Evolutionary conservation across 23 red algal species (phyloP), one percentile per base, ranked within the genome.

Genomic region (Cyanidiococcus yangmingshanensis): DNA sequence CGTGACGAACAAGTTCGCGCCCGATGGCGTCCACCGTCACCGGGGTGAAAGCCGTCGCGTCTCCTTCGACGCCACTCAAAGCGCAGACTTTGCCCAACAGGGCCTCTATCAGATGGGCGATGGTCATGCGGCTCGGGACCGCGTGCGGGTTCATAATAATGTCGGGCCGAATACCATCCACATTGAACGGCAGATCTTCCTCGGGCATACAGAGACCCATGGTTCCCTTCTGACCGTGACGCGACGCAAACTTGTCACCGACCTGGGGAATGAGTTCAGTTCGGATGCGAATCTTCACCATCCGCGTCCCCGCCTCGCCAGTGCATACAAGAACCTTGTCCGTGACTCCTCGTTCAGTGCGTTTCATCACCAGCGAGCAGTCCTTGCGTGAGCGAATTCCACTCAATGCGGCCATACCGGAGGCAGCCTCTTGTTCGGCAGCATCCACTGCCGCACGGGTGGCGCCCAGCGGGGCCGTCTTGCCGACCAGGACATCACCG

Each of bases 141-240:
- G 94, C 94, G 79, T 98, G 94, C 63, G 94, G 94, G 82, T 98
- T 98, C 39, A 98, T 85, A 39, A 98, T 98, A 77, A 98, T 98
- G 54, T 98, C 94, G 67, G 94, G 94, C 34, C 88, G 85, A 7
- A 98, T 88, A 17, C 94, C 94, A 35, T 98, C 94, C 31, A 82
- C 89, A 25, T 82, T 91, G 58, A 91, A 98, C 57, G 94, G 94
- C 80, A 98, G 83, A 79, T 98, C 94, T 77, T 98, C 94, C 79
- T 98, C 87, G 67, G 87, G 76, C 58, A 88, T 90, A 1, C 84
- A 90, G 36, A 98, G 90, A 15, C 94, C 94, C 24, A 91, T 80
- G 17, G 94, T 98, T 31, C 94, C 94, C 57, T 98, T 98, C 76
- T 98, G 94, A 12, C 94, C 94, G 80, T 98, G 94, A 40, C 94